These are phyloP conservation scores for Acanthochlamys bracteata DNA, from an alignment of 106 monocot genomes.

Conservation along the genomic window DNA sequence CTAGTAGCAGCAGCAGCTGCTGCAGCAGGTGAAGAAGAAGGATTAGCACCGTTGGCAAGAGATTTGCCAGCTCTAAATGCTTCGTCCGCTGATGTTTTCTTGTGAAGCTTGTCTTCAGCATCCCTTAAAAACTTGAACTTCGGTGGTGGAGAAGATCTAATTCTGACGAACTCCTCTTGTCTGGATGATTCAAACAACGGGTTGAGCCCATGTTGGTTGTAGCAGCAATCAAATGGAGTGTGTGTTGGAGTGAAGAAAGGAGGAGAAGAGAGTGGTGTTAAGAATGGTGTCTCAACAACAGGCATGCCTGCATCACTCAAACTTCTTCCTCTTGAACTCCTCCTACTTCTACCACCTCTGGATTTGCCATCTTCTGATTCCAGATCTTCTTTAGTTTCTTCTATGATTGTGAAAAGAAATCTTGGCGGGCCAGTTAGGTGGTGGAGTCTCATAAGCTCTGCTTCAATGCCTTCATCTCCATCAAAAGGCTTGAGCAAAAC, in stretches of 20 bases:
- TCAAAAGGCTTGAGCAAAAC: constrained; percentile 17
- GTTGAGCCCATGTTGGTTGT: constrained; percentile 37
- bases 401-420: constrained; percentile 88
- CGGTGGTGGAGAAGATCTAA: constrained; percentile 58
- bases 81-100: constrained; percentile 53
- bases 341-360: constrained; percentile 41
- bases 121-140: constrained; percentile 90
- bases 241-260: constrained; percentile 37
- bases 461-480: constrained; percentile 50
- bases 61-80: constrained; percentile 21
- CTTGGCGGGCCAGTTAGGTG: constrained; percentile 59
- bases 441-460: constrained; percentile 84
- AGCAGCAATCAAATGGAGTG: constrained; percentile 27
- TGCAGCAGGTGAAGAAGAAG: too few species aligned
- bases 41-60: background rate
- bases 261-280: constrained; percentile 73
- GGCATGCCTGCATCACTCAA: constrained; percentile 46
- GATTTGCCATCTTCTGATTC: constrained; percentile 64
- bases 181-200: constrained; percentile 50
- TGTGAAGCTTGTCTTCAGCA: constrained; percentile 87
- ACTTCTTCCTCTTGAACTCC: constrained; percentile 55
- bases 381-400: constrained; percentile 89
- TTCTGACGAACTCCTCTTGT: constrained; percentile 7
- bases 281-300: constrained; percentile 38
- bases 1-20: background rate